A percentile compares a stretch with the other conserved stretches of the same genome.
These are phyloP conservation scores for Candida adriatica DNA, from an alignment of 805 yeast species.

Conservation along the genomic window DNA sequence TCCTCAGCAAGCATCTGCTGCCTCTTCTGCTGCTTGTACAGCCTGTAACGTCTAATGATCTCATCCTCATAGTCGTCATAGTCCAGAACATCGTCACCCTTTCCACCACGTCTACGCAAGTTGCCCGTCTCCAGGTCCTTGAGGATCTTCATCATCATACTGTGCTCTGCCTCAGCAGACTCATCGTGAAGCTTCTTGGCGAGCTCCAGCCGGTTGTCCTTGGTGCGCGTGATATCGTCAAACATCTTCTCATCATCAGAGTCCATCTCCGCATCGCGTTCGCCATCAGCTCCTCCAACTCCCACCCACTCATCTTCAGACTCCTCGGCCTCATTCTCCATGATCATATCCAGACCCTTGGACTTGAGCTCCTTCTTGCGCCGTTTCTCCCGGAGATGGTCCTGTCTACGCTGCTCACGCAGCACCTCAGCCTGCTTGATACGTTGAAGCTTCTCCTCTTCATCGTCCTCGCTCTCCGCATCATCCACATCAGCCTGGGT, in stretches of 20 bases:
- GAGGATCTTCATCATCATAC: conserved; percentile 56
- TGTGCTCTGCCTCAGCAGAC: conserved; percentile 54
- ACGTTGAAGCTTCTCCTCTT: conserved; percentile 17
- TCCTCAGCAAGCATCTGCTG: conserved; percentile 42
- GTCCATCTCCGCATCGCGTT: conserved; percentile 43
- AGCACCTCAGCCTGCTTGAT: conserved; percentile 14
- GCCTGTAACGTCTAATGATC: conserved; percentile 28
- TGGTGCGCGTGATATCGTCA: conserved; percentile 57
- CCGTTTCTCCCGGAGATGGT: conserved; percentile 19
- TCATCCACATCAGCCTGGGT: conserved; percentile 12
- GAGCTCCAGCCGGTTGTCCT: conserved; percentile 51
- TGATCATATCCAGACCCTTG: conserved; percentile 49
- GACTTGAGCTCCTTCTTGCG: conserved; percentile 47
- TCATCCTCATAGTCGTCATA: conserved; percentile 74
- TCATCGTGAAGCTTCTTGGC: conserved; percentile 52
- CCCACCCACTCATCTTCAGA: conserved; percentile 89
- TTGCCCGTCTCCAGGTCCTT: conserved; percentile 70
- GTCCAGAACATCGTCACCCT: conserved; percentile 51
- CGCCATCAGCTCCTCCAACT: conserved; percentile 65
- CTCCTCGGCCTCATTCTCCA: conserved; percentile 83
- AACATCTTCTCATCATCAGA: conserved; percentile 75
- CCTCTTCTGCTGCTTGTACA: conserved; percentile 22
- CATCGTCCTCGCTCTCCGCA: conserved; percentile 20
- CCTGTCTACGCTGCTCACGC: conserved; percentile 19
- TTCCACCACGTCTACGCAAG: conserved; percentile 50